Base-by-base conservation (phyloP, 2,329 filamentous ascomycete genomes). In the Fusarium guadeloupense region DNA sequence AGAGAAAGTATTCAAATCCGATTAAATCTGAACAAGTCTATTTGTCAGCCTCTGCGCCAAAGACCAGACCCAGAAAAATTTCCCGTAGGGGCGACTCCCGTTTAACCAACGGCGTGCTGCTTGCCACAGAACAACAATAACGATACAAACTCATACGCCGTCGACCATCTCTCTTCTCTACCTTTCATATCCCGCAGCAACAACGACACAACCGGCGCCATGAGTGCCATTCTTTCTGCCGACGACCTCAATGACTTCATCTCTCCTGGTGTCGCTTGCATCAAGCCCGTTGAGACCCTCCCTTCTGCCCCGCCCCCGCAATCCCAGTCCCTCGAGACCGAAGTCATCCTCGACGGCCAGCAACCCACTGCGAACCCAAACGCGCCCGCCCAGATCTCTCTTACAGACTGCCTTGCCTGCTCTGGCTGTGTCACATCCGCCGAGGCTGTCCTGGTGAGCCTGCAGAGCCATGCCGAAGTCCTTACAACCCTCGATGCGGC, bases 171-270 rank as follows among this genome's bases (percentile, higher is more conserved):
- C 33, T 35, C n/a, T 23, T 14, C 17, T 28, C 43, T 35, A 19
- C 26, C 12, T 25, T 16, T n/a, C 44, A 34, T 21, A 34, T 25
- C 2, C n/a, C n/a, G n/a, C n/a, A n/a, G 19, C 28, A 26, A 19
- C 51, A n/a, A 44, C 50, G 14, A 42, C 37, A 38, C 20, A 34
- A 30, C 56, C 52, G 62, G 67, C 66, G 81, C 75, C 62, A 99
- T 99, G 95, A 97, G 93, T 74, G 95, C 95, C 62, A 99, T 99
- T 71, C 89, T 99, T 71, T 98, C 93, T 52, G 89, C 90, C 71
- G 94, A 99, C 81, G 93, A 97, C 76, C 83, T 99, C 59, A 99
- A 99, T 82, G 95, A 99, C 82, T 99, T 99, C 80, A 99, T 99
- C 74, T 95, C 91, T 53, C 95, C 95, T 13, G 93, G 94, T 61